phyloP scores from a whole-genome alignment of 2,329 filamentous ascomycete genomes.

The Ophidiomyces ophidiicola region DNA sequence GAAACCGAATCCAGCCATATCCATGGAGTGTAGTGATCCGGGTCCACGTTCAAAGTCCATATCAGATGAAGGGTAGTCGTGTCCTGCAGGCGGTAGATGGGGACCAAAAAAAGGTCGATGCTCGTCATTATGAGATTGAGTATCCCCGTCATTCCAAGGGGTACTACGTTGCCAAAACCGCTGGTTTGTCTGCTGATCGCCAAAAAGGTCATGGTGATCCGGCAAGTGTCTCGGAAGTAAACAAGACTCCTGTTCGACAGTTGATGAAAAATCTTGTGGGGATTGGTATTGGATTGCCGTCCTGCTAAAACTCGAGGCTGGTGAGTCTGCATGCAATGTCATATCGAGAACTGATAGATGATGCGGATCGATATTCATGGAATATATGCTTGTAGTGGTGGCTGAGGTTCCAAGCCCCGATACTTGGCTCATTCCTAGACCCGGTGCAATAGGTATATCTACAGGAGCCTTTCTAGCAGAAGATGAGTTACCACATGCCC shows the following conservation, averaged over 20 bases:
- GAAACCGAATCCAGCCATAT: constrained; percentile 35
- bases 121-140: constrained; percentile 34
- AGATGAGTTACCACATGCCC: constrained; percentile 32
- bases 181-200: constrained; percentile 34
- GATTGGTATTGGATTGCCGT: constrained; percentile 33
- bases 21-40: constrained; percentile 34
- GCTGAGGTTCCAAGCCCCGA: constrained; percentile 20
- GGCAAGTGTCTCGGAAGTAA: constrained; percentile 21
- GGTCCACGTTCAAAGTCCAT: constrained; percentile 33
- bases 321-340: constrained; percentile 34
- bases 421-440: constrained; percentile 10
- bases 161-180: constrained; percentile 34
- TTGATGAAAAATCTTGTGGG: constrained; percentile 30
- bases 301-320: constrained; percentile 33
- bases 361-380: constrained; percentile 14
- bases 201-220: constrained; percentile 35
- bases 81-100: constrained; percentile 30
- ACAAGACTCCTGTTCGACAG: constrained; percentile 22
- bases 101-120: constrained; percentile 34
- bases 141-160: constrained; percentile 32
- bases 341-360: constrained; percentile 34
- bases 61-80: constrained; percentile 35
- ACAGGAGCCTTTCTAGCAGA: constrained; percentile 19
- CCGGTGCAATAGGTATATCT: constrained; percentile 22
- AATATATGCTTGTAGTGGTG: constrained; percentile 20